Base-by-base conservation (phyloP, 805 yeast species). In the Wickerhamomyces sydowiorum region DNA sequence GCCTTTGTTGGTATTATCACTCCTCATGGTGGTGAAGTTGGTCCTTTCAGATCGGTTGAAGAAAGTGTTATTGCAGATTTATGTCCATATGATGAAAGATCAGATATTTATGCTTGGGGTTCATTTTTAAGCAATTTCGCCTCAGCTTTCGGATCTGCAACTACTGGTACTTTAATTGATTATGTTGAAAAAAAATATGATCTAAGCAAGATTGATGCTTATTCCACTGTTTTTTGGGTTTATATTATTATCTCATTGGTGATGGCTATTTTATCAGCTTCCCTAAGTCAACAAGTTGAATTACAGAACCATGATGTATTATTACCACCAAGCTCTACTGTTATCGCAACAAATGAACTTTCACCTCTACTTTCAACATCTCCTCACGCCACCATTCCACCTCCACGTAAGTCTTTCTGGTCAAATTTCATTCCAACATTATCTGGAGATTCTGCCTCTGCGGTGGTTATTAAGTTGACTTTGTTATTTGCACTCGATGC, bases 11-110 rank as follows among this genome's bases (percentile, higher is more conserved):
- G 95, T 1, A 95, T 86, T 19, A 84, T 86, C 9, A 85, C 95
- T 2, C 90, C 95, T 1, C 77, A 86, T 17, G 93, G 95, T 21
- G 88, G 81, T 53, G 96, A 86, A 56, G 85, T 89, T 0, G 96
- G 96, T 0, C 96, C 96, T 0, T 86, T 86, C 61, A 81, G 83
- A 57, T 76, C 90, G 1, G 78, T 87, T 22, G 96, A 86, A 60
- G 95, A 86, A 57, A 80, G 90, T 1, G 72, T 84, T 34, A 67
- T 86, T 35, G 91, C 95, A 0, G 89, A 84, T 59, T 64, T 86
- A 46, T 81, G 91, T 1, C 78, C 82, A 0, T 72, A 70, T 25
- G 66, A 67, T 43, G 76, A 73, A 44, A 67, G 91, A 31, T 82
- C 93, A 1, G 84, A 78, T 47, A 65, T 85, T 4, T 86, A 78